Conservation (phyloP, 1,284 basidiomycete genomes). For the Tylopilus orsonianus region DNA sequence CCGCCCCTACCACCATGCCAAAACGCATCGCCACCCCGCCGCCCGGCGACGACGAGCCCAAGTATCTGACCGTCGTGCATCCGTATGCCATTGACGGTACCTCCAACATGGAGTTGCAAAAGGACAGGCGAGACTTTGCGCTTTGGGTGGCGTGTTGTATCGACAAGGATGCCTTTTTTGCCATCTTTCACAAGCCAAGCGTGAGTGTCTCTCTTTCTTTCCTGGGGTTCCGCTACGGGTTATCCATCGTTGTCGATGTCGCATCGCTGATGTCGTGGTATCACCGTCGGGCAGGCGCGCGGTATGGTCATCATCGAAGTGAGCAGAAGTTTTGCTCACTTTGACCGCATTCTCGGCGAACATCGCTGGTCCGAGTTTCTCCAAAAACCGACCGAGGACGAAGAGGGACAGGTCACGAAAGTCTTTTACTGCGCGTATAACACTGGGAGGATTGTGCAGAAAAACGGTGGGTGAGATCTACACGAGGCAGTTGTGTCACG, state of each 20-base stretch:
- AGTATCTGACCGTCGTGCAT: conserved; percentile 57
- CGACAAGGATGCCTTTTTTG: conserved; percentile 45
- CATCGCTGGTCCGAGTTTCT: conserved; percentile 64
- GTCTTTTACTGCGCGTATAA: conserved; percentile 55
- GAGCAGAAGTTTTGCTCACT: conserved; percentile 37
- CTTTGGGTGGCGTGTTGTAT: conserved; percentile 65
- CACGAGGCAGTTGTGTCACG: background rate
- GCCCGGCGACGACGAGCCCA: conserved; percentile 54
- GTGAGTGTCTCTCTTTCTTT: conserved; percentile 38
- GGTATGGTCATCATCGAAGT: conserved; percentile 67
- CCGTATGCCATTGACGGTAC: conserved; percentile 54
- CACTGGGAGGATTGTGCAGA: conserved; percentile 44
- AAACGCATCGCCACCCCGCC: conserved; percentile 58
- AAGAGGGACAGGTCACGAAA: conserved; percentile 41
- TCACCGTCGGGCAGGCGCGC: conserved; percentile 45
- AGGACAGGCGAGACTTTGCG: conserved; percentile 51
- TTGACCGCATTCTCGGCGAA: conserved; percentile 55
- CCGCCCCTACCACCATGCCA: conserved; percentile 44
- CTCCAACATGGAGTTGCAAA: conserved; percentile 50
- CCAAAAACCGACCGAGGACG: conserved; percentile 41
- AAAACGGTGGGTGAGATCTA: conserved; percentile 37
- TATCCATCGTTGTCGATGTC: background rate
- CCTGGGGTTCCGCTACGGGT: too few species aligned
- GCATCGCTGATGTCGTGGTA: conserved; percentile 5
- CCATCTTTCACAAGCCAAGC: conserved; percentile 62